These are phyloP conservation scores for Trichocladium uniseriatum DNA, from an alignment of 495 filamentous ascomycete genomes.

Conservation along the genomic window DNA sequence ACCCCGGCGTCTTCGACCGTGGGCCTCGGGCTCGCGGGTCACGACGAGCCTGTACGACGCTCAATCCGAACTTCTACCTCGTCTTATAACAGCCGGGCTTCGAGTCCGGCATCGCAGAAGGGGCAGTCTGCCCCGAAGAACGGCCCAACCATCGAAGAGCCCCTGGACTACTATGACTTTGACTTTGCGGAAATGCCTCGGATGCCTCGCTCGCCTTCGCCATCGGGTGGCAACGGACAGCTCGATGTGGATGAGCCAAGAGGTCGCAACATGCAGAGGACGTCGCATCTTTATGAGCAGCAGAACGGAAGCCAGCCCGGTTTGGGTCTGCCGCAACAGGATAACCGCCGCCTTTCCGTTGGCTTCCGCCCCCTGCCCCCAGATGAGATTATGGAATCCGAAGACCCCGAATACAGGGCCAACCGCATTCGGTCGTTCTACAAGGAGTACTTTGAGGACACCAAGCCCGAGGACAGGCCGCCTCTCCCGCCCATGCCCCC, in stretches of 20 bases:
- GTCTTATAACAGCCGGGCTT: conserved; percentile 5
- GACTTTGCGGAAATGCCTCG: conserved; percentile 13
- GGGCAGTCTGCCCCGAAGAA: neutral
- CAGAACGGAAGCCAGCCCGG: conserved; percentile 31
- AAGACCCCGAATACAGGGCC: conserved; percentile 89
- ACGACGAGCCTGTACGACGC: conserved; percentile 12
- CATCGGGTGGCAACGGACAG: conserved; percentile 1
- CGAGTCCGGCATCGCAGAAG: conserved; percentile 6
- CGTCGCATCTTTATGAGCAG: conserved; percentile 28
- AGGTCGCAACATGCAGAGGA: conserved; percentile 28
- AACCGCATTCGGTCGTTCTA: conserved; percentile 98
- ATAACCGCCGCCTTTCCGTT: conserved; percentile 71
- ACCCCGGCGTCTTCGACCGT: conserved; percentile 9
- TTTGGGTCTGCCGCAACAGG: conserved; percentile 49
- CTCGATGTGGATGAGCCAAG: conserved; percentile 20
- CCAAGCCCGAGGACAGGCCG: conserved; percentile 42
- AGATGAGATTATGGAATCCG: conserved; percentile 54
- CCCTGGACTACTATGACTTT: conserved; percentile 22
- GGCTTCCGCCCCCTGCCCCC: conserved; percentile 89
- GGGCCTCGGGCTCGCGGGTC: conserved; percentile 17
- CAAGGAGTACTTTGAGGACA: conserved; percentile 97
- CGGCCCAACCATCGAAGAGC: conserved; percentile 20
- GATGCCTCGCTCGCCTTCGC: conserved; percentile 9
- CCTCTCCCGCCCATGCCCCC: conserved; percentile 33
- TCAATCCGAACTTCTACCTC: conserved; percentile 17